Conservation (phyloP, 2,329 filamentous ascomycete species). For the Ophiostoma triangulosporum region DNA sequence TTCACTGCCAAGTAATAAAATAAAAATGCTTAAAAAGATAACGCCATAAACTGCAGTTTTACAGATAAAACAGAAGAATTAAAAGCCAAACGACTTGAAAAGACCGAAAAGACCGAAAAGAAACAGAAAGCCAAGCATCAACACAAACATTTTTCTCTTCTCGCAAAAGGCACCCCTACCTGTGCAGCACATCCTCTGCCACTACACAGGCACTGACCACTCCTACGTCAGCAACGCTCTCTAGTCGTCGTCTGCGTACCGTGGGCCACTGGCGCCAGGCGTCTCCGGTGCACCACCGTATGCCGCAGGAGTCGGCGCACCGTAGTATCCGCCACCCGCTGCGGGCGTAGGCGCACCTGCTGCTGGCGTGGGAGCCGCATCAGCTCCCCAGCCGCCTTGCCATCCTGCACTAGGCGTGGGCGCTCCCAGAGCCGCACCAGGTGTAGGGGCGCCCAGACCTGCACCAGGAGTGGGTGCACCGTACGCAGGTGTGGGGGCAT, state of each 20-base stretch:
- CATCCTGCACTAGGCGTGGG: slow-evolving; percentile 56
- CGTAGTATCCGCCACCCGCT: slow-evolving; percentile 41
- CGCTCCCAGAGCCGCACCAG: slow-evolving; percentile 46
- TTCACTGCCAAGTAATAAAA: not conserved
- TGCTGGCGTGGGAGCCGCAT: slow-evolving; percentile 53
- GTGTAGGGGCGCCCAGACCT: slow-evolving; percentile 49
- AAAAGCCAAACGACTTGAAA: not conserved
- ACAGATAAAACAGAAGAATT: not conserved
- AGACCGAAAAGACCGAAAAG: not conserved
- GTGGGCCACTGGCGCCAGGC: slow-evolving; percentile 44
- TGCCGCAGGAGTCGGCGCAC: slow-evolving; percentile 53
- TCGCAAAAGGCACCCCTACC: not conserved
- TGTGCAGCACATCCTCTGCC: not conserved
- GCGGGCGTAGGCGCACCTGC: slow-evolving; percentile 56
- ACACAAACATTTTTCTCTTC: not conserved
- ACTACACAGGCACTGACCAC: not conserved
- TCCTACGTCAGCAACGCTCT: not conserved
- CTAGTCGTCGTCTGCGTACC: slow-evolving; percentile 39
- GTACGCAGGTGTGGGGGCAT: slow-evolving; percentile 56
- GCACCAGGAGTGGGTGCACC: slow-evolving; percentile 47
- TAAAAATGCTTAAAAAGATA: not conserved
- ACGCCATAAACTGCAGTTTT: not conserved
- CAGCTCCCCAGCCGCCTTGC: slow-evolving; percentile 44
- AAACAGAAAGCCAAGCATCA: not conserved
- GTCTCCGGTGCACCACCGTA: slow-evolving; percentile 43